Evolutionary conservation across 305 asterid species (phyloP).

Genomic region (Fraxinus sp.): DNA sequence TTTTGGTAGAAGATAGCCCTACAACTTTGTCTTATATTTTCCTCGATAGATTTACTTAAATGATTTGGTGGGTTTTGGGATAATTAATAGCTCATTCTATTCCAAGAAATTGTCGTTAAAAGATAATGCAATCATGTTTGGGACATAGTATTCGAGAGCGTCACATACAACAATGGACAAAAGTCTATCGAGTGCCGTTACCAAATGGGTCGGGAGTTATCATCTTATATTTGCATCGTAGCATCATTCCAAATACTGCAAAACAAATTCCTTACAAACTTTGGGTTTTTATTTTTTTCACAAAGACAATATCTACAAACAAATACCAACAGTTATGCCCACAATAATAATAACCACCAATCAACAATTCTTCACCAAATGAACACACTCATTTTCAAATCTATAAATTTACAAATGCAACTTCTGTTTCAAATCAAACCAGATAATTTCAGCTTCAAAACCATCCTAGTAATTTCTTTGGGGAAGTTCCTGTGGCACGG

Average conservation of each 20-base stretch:
- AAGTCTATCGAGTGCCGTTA: background rate
- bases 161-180: background rate
- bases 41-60: background rate
- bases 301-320: slow-evolving; percentile 16
- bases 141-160: background rate
- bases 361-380: slow-evolving; percentile 33
- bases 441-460: slow-evolving; percentile 29
- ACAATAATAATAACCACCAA: slow-evolving; percentile 23
- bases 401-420: slow-evolving; percentile 22
- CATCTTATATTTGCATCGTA: background rate
- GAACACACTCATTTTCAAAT: slow-evolving; percentile 33
- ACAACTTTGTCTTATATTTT: background rate
- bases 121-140: background rate
- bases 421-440: background rate
- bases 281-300: background rate
- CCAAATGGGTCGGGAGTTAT: background rate
- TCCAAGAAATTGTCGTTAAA: background rate
- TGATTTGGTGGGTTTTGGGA: background rate
- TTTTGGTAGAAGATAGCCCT: background rate
- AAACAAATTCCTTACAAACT: slow-evolving; percentile 11
- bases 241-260: background rate
- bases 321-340: slow-evolving; percentile 27
- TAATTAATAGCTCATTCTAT: background rate
- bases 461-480: slow-evolving; percentile 41
- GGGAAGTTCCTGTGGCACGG: slow-evolving; percentile 35